Base-by-base conservation (phyloP, 1,284 basidiomycete genomes). In the Xerocomus amazonicus region DNA sequence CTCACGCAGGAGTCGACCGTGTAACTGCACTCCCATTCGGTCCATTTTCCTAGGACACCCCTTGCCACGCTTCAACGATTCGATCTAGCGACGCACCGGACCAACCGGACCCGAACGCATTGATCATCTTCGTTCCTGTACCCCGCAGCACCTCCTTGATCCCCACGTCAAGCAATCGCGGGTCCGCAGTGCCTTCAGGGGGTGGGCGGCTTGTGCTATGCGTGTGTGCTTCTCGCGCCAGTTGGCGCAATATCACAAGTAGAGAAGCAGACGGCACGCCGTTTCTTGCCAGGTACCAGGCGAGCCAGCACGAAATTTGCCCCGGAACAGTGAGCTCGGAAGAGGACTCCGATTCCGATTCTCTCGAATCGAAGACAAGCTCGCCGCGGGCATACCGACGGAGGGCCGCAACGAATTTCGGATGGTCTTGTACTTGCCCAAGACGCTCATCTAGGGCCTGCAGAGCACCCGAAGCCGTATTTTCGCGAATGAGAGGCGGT, bases 131-230 rank as follows among this genome's bases (percentile, higher is more conserved):
- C 2, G 78, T 79, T 5, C 86, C 86, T 0, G 84, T 80, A 2
- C 76, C 73, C 57, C 84, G 81, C 55, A 87, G 58, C 14, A 88
- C 82, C 56, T 85, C 80, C 57, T 76, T 81, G 56, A 89, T 83
- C 3, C 82, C 86, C 48, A 73, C 61, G 53, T 84, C 80, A 40
- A 88, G 66, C 13, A 65, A 62, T 10, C 52, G 60, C 16, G 67
- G 58, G 57, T 84, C 73, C 5, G 56, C 58, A 0, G 80, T 81
- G 0, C 83, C 83, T 13, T 76, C 74, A 0, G 75, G 70, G 1
- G 75, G 66, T 1, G 65, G 58, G n/a, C 69, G 55, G 14, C 69
- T 19, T 74, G 54, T 43, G 56, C 81, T 83, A 35, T 81, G 76
- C 31, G 62, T 58, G 57, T 82, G 77, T 3, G 84, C 83, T 37